A percentile compares a stretch with the other conserved stretches of the same genome.
These are phyloP conservation scores for Gossypium davidsonii DNA, from an alignment of 441 rosid genomes.

Conservation along the genomic window DNA sequence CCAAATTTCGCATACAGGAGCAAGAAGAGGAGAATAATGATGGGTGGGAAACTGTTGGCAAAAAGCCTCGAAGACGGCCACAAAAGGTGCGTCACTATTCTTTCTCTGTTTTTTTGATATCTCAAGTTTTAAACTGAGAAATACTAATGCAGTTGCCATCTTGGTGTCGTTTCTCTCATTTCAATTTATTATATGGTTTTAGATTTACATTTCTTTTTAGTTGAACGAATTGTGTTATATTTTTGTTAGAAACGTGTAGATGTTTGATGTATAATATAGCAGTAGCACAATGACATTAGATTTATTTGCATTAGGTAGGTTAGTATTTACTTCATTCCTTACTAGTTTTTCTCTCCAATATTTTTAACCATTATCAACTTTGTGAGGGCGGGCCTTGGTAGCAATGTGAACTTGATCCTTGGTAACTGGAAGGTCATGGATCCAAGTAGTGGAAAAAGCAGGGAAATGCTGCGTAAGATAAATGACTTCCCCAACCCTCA, in stretches of 20 bases:
- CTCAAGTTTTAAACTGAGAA: neutral
- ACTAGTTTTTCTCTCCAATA: neutral
- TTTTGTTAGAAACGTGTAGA: neutral
- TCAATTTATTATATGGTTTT: neutral
- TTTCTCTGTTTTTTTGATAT: neutral
- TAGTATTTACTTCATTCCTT: neutral
- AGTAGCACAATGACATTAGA: neutral
- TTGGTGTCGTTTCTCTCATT: neutral
- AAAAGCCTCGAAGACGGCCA: constrained; percentile 43
- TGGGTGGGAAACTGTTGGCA: constrained; percentile 84
- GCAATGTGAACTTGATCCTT: neutral
- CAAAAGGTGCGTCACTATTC: constrained; percentile 44
- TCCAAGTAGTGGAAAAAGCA: neutral
- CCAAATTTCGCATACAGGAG: constrained; percentile 27
- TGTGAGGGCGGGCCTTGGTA: neutral
- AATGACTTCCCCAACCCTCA: neutral
- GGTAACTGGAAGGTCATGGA: neutral
- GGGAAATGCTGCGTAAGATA: neutral
- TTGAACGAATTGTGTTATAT: neutral
- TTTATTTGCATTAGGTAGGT: neutral
- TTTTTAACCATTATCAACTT: neutral
- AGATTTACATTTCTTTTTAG: neutral
- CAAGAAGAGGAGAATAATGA: constrained; percentile 33
- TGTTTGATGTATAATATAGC: neutral
- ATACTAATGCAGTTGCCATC: neutral